A percentile compares a stretch with the other conserved stretches of the same genome.
Conservation (phyloP, 163 green algal species). For the Chlamydomonas reinhardtii region DNA sequence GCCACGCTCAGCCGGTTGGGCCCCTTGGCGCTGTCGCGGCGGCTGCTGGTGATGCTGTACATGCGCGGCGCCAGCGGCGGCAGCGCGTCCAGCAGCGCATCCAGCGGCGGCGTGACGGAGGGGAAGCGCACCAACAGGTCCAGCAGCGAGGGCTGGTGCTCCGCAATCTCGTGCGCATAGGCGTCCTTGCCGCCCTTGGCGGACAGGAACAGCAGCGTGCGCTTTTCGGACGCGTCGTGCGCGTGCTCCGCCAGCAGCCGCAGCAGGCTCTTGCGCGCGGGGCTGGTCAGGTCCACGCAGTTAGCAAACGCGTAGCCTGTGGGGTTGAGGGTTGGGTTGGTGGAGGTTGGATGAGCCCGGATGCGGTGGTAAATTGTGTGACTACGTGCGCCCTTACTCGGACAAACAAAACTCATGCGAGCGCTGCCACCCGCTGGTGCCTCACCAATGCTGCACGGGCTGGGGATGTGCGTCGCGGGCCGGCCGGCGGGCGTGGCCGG, state of each 20-base stretch:
- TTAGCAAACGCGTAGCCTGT: slow-evolving; percentile 69
- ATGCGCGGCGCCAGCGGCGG: slow-evolving; percentile 85
- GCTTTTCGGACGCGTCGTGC: slow-evolving; percentile 71
- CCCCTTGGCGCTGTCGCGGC: background rate
- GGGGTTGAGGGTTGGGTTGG: too few relatives aligned
- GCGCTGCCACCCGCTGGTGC: too few relatives aligned
- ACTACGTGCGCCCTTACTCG: too few relatives aligned
- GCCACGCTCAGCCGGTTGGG: slow-evolving; percentile 50
- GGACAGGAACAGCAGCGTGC: slow-evolving; percentile 66
- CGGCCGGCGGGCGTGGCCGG: background rate
- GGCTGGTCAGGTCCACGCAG: slow-evolving; percentile 85
- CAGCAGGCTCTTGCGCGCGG: slow-evolving; percentile 87
- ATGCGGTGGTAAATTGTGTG: too few relatives aligned
- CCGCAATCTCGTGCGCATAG: slow-evolving; percentile 67
- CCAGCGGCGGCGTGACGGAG: slow-evolving; percentile 82
- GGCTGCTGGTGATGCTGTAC: slow-evolving; percentile 86
- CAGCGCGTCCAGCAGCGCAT: slow-evolving; percentile 88
- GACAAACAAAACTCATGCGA: too few relatives aligned
- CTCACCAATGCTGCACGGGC: slow-evolving; percentile 80
- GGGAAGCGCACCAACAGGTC: slow-evolving; percentile 79
- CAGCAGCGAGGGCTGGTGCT: slow-evolving; percentile 71
- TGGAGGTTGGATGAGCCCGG: too few relatives aligned
- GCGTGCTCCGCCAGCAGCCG: slow-evolving; percentile 89
- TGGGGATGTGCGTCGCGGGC: slow-evolving; percentile 74
- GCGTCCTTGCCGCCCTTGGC: slow-evolving; percentile 55